phyloP scores from a whole-genome alignment of 2,329 filamentous ascomycete genomes.

The Byssothecium circinans region DNA sequence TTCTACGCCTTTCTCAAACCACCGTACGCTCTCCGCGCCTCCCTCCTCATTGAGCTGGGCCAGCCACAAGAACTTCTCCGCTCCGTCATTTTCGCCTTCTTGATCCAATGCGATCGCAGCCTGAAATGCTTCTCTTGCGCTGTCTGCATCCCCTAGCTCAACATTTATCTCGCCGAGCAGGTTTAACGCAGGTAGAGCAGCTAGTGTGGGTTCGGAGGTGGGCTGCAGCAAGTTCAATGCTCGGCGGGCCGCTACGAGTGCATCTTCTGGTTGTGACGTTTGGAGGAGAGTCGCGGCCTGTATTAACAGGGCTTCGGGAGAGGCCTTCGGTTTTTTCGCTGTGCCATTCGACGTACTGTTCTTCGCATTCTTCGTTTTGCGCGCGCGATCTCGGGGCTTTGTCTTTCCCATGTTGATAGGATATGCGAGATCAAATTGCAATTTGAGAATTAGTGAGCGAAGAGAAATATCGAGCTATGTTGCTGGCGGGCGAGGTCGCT shows the following conservation, averaged over 20 bases:
- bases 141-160: constrained; percentile 78
- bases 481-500: neutral
- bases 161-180: constrained; percentile 80
- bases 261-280: constrained; percentile 60
- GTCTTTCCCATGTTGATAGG: constrained; percentile 54
- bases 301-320: constrained; percentile 58
- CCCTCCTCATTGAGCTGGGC: constrained; percentile 78
- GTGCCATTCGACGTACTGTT: constrained; percentile 44
- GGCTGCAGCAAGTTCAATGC: constrained; percentile 54
- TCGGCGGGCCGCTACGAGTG: constrained; percentile 57
- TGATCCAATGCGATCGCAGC: constrained; percentile 75
- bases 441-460: neutral
- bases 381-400: constrained; percentile 49
- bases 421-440: neutral
- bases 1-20: constrained; percentile 69
- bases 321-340: constrained; percentile 52
- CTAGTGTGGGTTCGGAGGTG: constrained; percentile 40
- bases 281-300: constrained; percentile 60
- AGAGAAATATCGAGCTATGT: neutral
- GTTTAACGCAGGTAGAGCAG: constrained; percentile 68
- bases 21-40: constrained; percentile 60
- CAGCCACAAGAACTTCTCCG: constrained; percentile 93
- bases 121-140: constrained; percentile 71
- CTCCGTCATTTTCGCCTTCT: constrained; percentile 78
- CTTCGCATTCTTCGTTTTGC: constrained; percentile 30